Evolutionary conservation across 768 basidiomycete species (phyloP).

Genomic region (Serendipita sp.): DNA sequence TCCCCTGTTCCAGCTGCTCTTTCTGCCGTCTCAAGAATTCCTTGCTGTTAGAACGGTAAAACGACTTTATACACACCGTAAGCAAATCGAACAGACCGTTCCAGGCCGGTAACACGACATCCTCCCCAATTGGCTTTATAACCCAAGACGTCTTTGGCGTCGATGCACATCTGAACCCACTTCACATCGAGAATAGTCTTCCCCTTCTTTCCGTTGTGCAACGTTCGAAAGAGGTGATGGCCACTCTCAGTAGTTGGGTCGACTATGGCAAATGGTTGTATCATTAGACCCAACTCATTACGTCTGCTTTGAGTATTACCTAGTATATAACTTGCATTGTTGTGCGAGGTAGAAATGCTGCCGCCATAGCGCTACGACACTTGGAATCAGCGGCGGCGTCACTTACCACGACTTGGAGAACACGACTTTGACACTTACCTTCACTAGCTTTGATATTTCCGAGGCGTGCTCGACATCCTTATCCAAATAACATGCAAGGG

Average conservation of each 20-base stretch:
- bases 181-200: slow-evolving; percentile 59
- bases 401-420: slow-evolving; percentile 9
- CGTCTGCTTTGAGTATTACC: slow-evolving; percentile 32
- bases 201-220: slow-evolving; percentile 52
- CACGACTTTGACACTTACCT: slow-evolving; percentile 31
- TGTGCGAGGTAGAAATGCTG: slow-evolving; percentile 55
- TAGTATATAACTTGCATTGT: slow-evolving; percentile 63
- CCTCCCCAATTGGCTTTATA: slow-evolving; percentile 65
- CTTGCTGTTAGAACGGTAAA: background rate
- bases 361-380: slow-evolving; percentile 58
- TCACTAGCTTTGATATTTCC: slow-evolving; percentile 43
- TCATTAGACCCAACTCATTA: slow-evolving; percentile 1
- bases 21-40: slow-evolving; percentile 3
- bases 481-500: slow-evolving; percentile 61
- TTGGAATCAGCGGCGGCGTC: background rate
- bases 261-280: slow-evolving; percentile 28
- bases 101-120: slow-evolving; percentile 63
- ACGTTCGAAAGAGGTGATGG: slow-evolving; percentile 67
- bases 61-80: slow-evolving; percentile 6
- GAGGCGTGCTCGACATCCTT: slow-evolving; percentile 65
- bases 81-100: slow-evolving; percentile 34
- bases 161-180: slow-evolving; percentile 69
- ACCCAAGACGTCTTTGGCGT: slow-evolving; percentile 50
- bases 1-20: slow-evolving; percentile 13
- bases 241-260: slow-evolving; percentile 66